phyloP scores from a whole-genome alignment of 2,329 filamentous ascomycete species.

The Verticillium tricorpus region DNA sequence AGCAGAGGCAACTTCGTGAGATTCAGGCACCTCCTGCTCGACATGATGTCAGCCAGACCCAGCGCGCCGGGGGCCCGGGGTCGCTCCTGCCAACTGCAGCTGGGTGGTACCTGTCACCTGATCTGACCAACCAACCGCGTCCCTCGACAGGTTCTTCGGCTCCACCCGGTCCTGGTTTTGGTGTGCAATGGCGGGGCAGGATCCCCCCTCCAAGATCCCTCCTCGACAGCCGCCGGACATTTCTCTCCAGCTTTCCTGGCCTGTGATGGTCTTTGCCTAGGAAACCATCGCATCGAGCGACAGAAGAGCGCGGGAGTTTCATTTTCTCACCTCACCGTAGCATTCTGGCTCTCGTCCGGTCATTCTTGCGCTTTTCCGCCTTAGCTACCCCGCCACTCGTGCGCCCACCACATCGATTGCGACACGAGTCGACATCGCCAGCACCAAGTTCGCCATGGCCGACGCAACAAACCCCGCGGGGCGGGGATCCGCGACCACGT shows the following conservation, averaged over 20 bases:
- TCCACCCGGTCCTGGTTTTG: background rate
- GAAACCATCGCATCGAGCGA: background rate
- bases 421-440: background rate
- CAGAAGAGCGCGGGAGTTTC: background rate
- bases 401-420: background rate
- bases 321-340: background rate
- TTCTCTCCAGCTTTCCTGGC: background rate
- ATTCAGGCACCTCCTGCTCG: background rate
- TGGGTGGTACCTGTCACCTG: background rate
- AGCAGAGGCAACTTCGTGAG: background rate
- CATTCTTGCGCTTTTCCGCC: background rate
- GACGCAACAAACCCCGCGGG: constrained; percentile 23
- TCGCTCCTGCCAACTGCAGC: background rate
- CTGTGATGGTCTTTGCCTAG: background rate
- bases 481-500: constrained; percentile 18
- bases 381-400: constrained; percentile 2
- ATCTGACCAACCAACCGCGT: background rate
- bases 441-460: constrained; percentile 20
- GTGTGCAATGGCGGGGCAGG: background rate
- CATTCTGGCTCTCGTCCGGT: background rate
- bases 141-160: background rate
- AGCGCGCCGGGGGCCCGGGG: background rate
- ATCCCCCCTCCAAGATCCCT: background rate
- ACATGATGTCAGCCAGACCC: background rate
- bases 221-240: background rate